phyloP scores from a whole-genome alignment of 192 early-diverging fungal genomes.

The Coemansia umbellata region DNA sequence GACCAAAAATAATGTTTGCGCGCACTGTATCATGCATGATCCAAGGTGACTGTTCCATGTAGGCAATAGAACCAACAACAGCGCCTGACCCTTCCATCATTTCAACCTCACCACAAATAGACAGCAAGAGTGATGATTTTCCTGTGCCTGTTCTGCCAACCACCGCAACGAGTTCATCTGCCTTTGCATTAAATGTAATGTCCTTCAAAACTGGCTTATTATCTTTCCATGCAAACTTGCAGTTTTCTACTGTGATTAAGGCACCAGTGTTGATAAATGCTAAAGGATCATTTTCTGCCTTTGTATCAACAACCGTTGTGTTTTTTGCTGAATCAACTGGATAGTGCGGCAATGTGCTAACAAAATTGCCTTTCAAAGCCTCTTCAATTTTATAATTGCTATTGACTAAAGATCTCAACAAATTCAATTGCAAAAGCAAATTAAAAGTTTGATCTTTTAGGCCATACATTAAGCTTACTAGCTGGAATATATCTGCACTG shows the following conservation, averaged over 20 bases:
- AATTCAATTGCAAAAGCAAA: neutral
- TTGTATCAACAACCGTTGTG: slow-evolving; percentile 2
- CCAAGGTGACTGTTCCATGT: slow-evolving; percentile 82
- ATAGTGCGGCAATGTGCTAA: slow-evolving; percentile 7
- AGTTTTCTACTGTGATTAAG: slow-evolving; percentile 5
- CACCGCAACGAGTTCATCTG: slow-evolving; percentile 53
- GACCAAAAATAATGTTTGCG: slow-evolving; percentile 70
- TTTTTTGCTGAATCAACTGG: neutral
- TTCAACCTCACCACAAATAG: slow-evolving; percentile 54
- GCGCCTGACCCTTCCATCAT: slow-evolving; percentile 24
- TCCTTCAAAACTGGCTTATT: slow-evolving; percentile 1
- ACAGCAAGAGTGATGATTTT: slow-evolving; percentile 58
- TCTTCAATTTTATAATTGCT: slow-evolving; percentile 7
- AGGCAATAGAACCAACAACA: slow-evolving; percentile 54
- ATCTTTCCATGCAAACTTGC: slow-evolving; percentile 8
- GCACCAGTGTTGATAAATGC: neutral
- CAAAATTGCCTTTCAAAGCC: slow-evolving; percentile 12
- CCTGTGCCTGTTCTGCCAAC: slow-evolving; percentile 53
- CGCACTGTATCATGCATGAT: slow-evolving; percentile 74
- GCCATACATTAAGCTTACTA: slow-evolving; percentile 1
- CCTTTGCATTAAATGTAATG: neutral
- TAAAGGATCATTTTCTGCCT: neutral
- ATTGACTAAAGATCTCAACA: neutral
- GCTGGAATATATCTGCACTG: slow-evolving; percentile 13
- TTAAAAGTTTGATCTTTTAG: neutral